These are phyloP conservation scores for Schwanniomyces pseudopolymorphus DNA, from an alignment of 805 yeast genomes.

Conservation along the genomic window DNA sequence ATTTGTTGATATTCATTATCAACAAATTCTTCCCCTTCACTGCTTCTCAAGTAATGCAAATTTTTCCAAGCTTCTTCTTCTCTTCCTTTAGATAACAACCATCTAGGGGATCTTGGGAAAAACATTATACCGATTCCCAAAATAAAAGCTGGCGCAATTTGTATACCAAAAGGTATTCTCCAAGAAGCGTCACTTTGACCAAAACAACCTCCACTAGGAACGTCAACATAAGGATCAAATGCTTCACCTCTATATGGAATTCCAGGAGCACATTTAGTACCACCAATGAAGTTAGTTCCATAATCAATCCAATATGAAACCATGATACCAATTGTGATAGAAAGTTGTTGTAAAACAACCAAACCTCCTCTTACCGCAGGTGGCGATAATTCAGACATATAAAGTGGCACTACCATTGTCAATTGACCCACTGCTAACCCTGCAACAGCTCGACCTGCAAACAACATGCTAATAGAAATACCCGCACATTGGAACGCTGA, in stretches of 20 bases:
- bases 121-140: conserved; percentile 39
- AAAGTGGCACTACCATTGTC: conserved; percentile 77
- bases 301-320: conserved; percentile 74
- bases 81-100: conserved; percentile 51
- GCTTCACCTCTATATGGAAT: conserved; percentile 9
- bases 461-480: conserved; percentile 55
- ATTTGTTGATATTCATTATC: conserved; percentile 16
- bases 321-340: conserved; percentile 64
- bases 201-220: conserved; percentile 18
- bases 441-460: conserved; percentile 66
- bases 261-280: conserved; percentile 29
- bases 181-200: conserved; percentile 23
- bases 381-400: conserved; percentile 72
- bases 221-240: conserved; percentile 23
- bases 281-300: conserved; percentile 58
- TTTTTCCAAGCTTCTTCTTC: conserved; percentile 46
- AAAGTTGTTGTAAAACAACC: conserved; percentile 68
- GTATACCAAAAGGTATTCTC: conserved; percentile 50
- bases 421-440: conserved; percentile 76
- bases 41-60: conserved; percentile 17
- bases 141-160: conserved; percentile 47
- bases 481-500: conserved; percentile 54
- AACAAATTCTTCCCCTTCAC: conserved; percentile 14
- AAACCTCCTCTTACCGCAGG: conserved; percentile 60
- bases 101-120: conserved; percentile 55